These are phyloP conservation scores for Mycena amicta DNA, from an alignment of 768 basidiomycete genomes.

Conservation along the genomic window DNA sequence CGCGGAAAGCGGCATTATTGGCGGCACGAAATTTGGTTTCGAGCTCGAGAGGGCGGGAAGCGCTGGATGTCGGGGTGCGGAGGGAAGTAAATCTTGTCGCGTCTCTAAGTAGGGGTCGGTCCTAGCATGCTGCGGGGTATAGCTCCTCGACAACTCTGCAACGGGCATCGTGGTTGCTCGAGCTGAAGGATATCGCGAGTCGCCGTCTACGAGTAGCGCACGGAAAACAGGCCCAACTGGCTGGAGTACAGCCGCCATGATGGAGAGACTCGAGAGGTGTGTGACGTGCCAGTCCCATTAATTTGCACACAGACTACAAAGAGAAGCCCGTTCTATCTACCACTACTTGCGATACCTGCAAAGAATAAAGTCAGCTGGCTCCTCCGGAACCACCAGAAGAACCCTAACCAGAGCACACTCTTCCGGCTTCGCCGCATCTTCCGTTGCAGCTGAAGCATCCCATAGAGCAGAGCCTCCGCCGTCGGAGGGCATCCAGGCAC, in stretches of 20 bases:
- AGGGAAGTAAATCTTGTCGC: constrained; percentile 43
- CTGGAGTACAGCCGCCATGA: constrained; percentile 10
- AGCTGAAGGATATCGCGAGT: constrained; percentile 19
- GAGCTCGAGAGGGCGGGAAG: constrained; percentile 37
- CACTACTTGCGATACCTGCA: constrained; percentile 60
- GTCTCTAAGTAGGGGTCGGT: constrained; percentile 11
- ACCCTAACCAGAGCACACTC: constrained; percentile 78
- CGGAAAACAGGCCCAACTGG: constrained; percentile 10
- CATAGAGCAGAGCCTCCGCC: constrained; percentile 96
- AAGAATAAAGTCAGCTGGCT: constrained; percentile 1
- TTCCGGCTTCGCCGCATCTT: constrained; percentile 93
- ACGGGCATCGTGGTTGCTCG: constrained; percentile 7
- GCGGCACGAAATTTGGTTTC: constrained; percentile 36
- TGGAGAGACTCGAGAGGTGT: not conserved
- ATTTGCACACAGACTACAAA: constrained; percentile 16
- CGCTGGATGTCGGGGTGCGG: constrained; percentile 50
- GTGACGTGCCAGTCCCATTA: constrained; percentile 4
- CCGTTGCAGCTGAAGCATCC: constrained; percentile 94
- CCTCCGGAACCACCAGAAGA: not conserved
- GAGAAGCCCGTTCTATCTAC: not conserved
- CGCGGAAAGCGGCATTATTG: constrained; percentile 60
- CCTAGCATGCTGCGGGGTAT: constrained; percentile 11
- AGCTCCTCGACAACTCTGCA: constrained; percentile 10
- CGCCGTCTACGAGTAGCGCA: constrained; percentile 15
- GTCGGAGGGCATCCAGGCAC: constrained; percentile 95